Percentiles rank a stretch among this genome's conserved stretches.
phyloP scores from a whole-genome alignment of 2,329 filamentous ascomycete species.

The Sphaceloma murrayae region DNA sequence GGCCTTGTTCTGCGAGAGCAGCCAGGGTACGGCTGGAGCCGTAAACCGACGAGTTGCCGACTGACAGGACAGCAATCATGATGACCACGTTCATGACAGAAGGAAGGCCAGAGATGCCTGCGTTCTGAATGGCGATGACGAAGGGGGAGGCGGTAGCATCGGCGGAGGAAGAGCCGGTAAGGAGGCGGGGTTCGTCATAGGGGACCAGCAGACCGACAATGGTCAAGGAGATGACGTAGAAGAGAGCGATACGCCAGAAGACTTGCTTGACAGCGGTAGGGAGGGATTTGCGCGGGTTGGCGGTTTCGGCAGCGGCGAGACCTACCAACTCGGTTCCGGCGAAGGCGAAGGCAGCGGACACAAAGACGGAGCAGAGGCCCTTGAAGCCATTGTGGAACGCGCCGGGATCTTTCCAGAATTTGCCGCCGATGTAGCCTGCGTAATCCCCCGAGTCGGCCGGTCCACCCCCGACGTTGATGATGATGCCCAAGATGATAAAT shows the following conservation, averaged over 20 bases:
- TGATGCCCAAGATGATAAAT: constrained; percentile 55
- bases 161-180: constrained; percentile 28
- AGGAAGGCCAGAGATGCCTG: constrained; percentile 52
- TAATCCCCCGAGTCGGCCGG: constrained; percentile 35
- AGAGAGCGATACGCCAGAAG: constrained; percentile 29
- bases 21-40: constrained; percentile 29
- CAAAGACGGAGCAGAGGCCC: constrained; percentile 55
- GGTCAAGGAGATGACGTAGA: constrained; percentile 29
- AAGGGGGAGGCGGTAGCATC: constrained; percentile 49
- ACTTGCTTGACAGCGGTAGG: constrained; percentile 30
- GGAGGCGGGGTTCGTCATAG: constrained; percentile 26
- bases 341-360: constrained; percentile 55
- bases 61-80: constrained; percentile 50
- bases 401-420: constrained; percentile 36
- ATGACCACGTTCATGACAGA: constrained; percentile 60
- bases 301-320: constrained; percentile 45
- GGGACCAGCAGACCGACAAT: constrained; percentile 29
- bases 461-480: constrained; percentile 47
- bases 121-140: constrained; percentile 53
- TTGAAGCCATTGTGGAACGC: constrained; percentile 51
- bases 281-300: constrained; percentile 41
- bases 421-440: constrained; percentile 49
- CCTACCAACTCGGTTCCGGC: constrained; percentile 56
- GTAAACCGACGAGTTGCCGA: constrained; percentile 47
- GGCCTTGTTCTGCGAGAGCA: constrained; percentile 36